These are phyloP conservation scores for Psilocybe mexicana DNA, from an alignment of 1,284 basidiomycete species.

Conservation along the genomic window DNA sequence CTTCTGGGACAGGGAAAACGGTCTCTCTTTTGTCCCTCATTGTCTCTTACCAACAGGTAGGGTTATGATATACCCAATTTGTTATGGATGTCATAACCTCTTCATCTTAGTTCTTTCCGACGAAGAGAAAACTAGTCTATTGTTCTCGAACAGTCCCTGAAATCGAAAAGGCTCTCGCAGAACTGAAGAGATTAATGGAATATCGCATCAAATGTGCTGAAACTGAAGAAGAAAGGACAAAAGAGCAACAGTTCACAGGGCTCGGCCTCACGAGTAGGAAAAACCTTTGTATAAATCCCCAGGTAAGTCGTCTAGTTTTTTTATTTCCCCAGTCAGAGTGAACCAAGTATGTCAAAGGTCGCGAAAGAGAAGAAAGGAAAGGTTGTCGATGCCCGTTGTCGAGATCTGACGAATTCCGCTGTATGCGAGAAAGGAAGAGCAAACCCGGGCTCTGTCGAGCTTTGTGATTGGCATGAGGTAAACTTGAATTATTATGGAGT, in stretches of 20 bases:
- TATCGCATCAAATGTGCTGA: constrained; percentile 79
- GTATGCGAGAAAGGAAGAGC: constrained; percentile 85
- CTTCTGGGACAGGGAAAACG: constrained; percentile 98
- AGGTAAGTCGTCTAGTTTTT: constrained; percentile 49
- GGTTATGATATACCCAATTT: neutral
- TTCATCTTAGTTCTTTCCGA: constrained; percentile 80
- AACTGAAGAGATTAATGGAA: constrained; percentile 92
- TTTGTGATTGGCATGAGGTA: constrained; percentile 97
- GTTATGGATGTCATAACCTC: constrained; percentile 1
- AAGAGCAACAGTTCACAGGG: constrained; percentile 85
- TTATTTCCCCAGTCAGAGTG: neutral
- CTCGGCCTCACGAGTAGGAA: constrained; percentile 94
- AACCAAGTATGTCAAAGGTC: constrained; percentile 50
- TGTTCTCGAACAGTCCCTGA: constrained; percentile 99
- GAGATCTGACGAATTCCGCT: constrained; percentile 90
- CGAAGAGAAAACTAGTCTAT: constrained; percentile 93
- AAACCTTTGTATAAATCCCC: constrained; percentile 95
- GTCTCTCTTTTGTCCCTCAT: constrained; percentile 96
- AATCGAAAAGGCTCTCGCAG: constrained; percentile 97
- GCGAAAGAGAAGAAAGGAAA: constrained; percentile 98
- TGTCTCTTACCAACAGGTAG: constrained; percentile 95
- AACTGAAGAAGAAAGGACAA: constrained; percentile 72
- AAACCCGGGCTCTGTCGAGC: constrained; percentile 88
- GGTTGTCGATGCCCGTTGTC: constrained; percentile 94
- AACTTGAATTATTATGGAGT: constrained; percentile 19